Base-by-base conservation (phyloP, 768 basidiomycete genomes). In the Lanmaoa rubissima region DNA sequence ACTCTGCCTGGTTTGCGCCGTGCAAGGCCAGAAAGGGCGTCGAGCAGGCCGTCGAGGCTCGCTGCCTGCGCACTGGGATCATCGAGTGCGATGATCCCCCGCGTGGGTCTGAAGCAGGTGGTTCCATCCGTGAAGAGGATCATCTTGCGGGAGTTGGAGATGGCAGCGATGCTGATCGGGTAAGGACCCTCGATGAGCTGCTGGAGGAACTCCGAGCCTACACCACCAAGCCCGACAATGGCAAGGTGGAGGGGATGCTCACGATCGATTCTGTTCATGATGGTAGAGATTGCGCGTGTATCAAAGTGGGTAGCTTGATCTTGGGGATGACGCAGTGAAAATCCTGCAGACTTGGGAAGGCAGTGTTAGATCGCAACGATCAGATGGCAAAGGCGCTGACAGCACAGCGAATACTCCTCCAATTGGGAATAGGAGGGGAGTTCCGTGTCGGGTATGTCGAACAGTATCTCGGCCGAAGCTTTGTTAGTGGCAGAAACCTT, bases 191-290 rank as follows among this genome's bases (percentile, higher is more conserved):
- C 76, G 47, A 84, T 78, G 24, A 98, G 79, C 73, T 98, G 97
- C 41, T 79, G 73, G 70, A 98, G 79, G 65, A 98, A 83, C 68
- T 93, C 92, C 40, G 83, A 79, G 31, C 97, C 97, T 26, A 99
- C 97, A 51, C 96, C 89, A 4, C 97, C 97, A 34, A 93, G 82
- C 55, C 97, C 97, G 53, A 98, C 79, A 61, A 97, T 80, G 43
- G 92, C 92, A 51, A 98, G 84, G 12, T 71, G 61, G 52, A 74
- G 76, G 70, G 57, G 76, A 68, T 60, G 68, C 63, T 64, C 64
- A 24, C 24, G 63, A 26, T 48, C 48, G 12, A 48, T 48, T 34
- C 19, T 34, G 46, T 47, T 64, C 68, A 70, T 70, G 11, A 21
- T 50, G 21, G 24, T 47, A 14, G 31, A 31, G 28, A 12, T 12